Evolutionary conservation across 164 flowering plant species (phyloP), one percentile per base, ranked within the genome.

Genomic region (Houttuynia cordata): DNA sequence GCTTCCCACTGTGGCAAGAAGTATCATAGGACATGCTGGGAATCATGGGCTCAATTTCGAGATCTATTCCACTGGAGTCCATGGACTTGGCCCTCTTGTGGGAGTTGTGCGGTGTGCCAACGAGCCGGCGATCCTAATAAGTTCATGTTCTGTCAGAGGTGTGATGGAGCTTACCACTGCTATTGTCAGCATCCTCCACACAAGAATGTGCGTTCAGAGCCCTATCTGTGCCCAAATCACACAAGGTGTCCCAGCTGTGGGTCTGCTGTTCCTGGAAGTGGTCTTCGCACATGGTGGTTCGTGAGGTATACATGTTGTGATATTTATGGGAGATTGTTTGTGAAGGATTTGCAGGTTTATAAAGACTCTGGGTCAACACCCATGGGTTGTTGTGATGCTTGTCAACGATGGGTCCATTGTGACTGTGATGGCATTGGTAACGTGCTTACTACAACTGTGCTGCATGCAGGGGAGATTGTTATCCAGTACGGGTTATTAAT

Each of bases 331-430:
- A 85, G 99, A 69, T 82, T 94, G 75, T 94, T 94, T 76, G 91
- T 83, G 64, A 91, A 94, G 74, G 96, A 93, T n/a, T 68, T 79
- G 58, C 71, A 94, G 99, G 99, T 94, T 23, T 94, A 91, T 64
- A 83, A 97, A 77, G 99, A 94, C 74, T 87, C 99, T 50, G 99
- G 91, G 71, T 75, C 97, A 60, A 94, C 94, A 49, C 99, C 99
- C 24, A 94, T 94, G 99, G 97, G 91, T 53, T 94, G 99, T 80
- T 94, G 99, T 77, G 99, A 94, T 79, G 74, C 68, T 71, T 94
- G 99, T 76, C 81, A 87, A 75, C 91, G 90, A n/a, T 94, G 99
- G 99, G 97, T 94, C 73, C 99, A 94, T 69, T 85, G 88, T 60
- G 81, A 80, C 10, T 94, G 99, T 75, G 99, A 94, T 78, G 88